Evolutionary conservation across 2,329 filamentous ascomycete genomes (phyloP).

Genomic region (Cladophialophora chaetospira): DNA sequence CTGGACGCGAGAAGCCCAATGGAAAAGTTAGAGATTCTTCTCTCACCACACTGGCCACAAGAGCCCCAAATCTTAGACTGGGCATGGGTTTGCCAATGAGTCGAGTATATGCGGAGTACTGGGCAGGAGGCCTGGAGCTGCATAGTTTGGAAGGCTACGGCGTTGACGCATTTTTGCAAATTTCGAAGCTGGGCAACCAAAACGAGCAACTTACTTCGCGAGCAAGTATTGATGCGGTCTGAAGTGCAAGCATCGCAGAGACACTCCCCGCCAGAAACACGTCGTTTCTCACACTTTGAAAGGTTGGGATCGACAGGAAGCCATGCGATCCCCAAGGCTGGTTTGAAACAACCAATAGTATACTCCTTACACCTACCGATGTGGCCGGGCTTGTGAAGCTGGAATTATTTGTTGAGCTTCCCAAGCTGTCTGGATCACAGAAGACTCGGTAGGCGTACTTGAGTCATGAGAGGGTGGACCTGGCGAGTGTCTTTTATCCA

Average conservation of each 20-base stretch:
- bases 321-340: too few species aligned
- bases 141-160: constrained; percentile 95
- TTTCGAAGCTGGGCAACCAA: constrained; percentile 95
- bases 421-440: too few species aligned
- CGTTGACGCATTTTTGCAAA: constrained; percentile 92
- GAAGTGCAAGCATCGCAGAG: constrained; percentile 29
- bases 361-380: too few species aligned
- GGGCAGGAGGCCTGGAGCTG: constrained; percentile 87
- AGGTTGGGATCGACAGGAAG: too few species aligned
- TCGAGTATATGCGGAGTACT: constrained; percentile 94
- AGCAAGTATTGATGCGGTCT: constrained; percentile 76
- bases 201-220: constrained; percentile 87
- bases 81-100: constrained; percentile 94
- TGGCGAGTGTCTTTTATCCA: too few species aligned
- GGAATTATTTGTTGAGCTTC: too few species aligned
- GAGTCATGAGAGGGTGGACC: too few species aligned
- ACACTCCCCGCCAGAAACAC: too few species aligned
- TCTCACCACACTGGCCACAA: constrained; percentile 74
- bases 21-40: constrained; percentile 60
- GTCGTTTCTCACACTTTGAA: too few species aligned
- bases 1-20: constrained; percentile 20
- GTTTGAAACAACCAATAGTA: too few species aligned
- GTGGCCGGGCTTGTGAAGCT: too few species aligned
- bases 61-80: constrained; percentile 81
- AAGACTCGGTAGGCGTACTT: too few species aligned